These are phyloP conservation scores for Cyberlindnera xylosilytica DNA, from an alignment of 805 yeast genomes.

Conservation along the genomic window DNA sequence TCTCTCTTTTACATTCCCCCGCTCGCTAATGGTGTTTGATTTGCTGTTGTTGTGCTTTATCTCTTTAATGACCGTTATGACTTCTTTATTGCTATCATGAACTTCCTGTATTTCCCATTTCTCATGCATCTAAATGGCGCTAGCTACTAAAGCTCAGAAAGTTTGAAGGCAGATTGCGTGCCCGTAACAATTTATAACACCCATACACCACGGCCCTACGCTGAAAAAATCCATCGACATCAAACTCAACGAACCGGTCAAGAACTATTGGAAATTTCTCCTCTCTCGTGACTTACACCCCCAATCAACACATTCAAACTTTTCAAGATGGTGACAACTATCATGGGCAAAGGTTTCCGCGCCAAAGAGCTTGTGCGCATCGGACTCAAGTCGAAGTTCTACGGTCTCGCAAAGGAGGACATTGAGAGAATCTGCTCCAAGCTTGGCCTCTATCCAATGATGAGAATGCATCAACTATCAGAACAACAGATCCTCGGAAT, in stretches of 20 bases:
- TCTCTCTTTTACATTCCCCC: background rate
- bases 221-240: constrained; percentile 1
- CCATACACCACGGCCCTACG: background rate
- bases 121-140: no score
- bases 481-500: constrained; percentile 85
- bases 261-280: background rate
- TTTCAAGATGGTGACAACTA: constrained; percentile 24
- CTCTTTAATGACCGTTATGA: constrained; percentile 1
- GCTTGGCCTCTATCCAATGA: constrained; percentile 86
- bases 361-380: constrained; percentile 32
- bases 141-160: no score
- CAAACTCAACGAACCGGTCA: background rate
- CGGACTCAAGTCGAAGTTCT: constrained; percentile 78
- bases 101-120: no score
- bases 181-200: background rate
- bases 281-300: background rate
- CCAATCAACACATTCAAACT: background rate
- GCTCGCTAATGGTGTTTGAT: background rate
- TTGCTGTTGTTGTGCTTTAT: no score
- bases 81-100: background rate
- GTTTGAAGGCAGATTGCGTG: no score
- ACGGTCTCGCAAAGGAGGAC: constrained; percentile 77
- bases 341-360: constrained; percentile 29
- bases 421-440: constrained; percentile 80
- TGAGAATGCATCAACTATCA: constrained; percentile 90